Evolutionary conservation across 1,284 basidiomycete genomes (phyloP), one percentile per base, ranked within the genome.

Genomic region (Ustilago nuda): DNA sequence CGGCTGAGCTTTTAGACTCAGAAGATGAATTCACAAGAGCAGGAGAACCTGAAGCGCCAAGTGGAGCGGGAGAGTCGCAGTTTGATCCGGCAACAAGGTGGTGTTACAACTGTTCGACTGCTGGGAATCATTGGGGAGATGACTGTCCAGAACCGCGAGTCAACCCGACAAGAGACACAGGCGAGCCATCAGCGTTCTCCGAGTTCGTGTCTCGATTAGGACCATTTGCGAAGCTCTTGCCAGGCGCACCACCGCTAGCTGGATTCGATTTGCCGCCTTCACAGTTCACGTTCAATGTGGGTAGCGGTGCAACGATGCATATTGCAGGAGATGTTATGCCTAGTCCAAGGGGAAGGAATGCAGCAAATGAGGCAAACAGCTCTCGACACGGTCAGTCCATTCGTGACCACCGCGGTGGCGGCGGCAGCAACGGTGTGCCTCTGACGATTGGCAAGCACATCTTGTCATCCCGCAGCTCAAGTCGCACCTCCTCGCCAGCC

Each of bases 41-140:
- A 11, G 70, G 65, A 19, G 53, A 73, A 19, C 67, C 60, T 3
- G 45, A 48, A 27, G 48, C 64, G 58, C 73, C 76, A 19, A 53
- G 55, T 15, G 27, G 36, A 0, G 39, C 46, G 8, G 27, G 23
- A 51, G 50, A 56, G 0, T 32, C 48, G 32, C 59, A 65, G 6
- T 80, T 75, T 57, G 78, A 80, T 43, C 72, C 80, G 4, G 74
- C 64, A 61, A 91, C 92, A 77, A 88, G 90, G 67, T 94, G 92
- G 91, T 97, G 94, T 86, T 95, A 95, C 87, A 94, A 94, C 82
- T 97, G 94, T 81, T 93, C 92, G 32, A 86, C 87, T 37, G 86
- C 87, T 56, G 93, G 92, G 5, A 79, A 79, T 37, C 94, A 97
- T 86, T 90, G 93, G 84, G 94, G 94, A 51, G 94, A 96, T 83